These are phyloP conservation scores for Berkeleyomyces basicola DNA, from an alignment of 2,329 filamentous ascomycete genomes.

Conservation along the genomic window DNA sequence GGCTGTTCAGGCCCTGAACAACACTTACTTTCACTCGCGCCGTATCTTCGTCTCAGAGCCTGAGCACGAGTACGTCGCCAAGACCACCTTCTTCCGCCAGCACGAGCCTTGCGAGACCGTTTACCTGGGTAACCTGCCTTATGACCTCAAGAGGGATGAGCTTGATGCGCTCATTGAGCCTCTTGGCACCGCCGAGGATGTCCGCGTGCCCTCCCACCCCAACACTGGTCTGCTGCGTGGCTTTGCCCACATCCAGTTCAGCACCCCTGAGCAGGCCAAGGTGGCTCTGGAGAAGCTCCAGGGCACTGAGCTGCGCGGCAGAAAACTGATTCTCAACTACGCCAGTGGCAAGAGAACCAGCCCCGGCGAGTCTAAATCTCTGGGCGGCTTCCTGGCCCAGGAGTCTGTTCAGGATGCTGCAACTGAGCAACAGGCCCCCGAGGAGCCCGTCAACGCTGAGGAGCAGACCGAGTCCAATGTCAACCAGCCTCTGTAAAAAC, in stretches of 20 bases:
- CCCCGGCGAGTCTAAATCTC: not conserved
- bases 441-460: not conserved
- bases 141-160: conserved; percentile 70
- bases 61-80: conserved; percentile 2
- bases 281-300: conserved; percentile 40
- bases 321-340: conserved; percentile 50
- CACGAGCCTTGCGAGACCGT: conserved; percentile 30
- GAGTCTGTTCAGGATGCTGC: not conserved
- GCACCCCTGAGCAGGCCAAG: conserved; percentile 46
- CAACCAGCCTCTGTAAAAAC: not conserved
- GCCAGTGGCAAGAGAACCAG: conserved; percentile 19
- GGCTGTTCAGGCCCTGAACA: conserved; percentile 9
- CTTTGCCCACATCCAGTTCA: conserved; percentile 72
- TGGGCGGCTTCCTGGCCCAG: not conserved
- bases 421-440: too few species aligned
- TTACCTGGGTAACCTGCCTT: conserved; percentile 75
- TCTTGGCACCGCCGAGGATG: conserved; percentile 52
- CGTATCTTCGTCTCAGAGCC: conserved; percentile 9
- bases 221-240: conserved; percentile 65
- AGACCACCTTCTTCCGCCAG: not conserved
- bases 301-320: conserved; percentile 45
- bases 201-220: conserved; percentile 70
- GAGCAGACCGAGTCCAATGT: not conserved
- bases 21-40: conserved; percentile 12
- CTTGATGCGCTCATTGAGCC: conserved; percentile 61